Evolutionary conservation across 192 early-diverging fungal genomes (phyloP), one percentile per base, ranked within the genome.

Genomic region (Backusella luteola): DNA sequence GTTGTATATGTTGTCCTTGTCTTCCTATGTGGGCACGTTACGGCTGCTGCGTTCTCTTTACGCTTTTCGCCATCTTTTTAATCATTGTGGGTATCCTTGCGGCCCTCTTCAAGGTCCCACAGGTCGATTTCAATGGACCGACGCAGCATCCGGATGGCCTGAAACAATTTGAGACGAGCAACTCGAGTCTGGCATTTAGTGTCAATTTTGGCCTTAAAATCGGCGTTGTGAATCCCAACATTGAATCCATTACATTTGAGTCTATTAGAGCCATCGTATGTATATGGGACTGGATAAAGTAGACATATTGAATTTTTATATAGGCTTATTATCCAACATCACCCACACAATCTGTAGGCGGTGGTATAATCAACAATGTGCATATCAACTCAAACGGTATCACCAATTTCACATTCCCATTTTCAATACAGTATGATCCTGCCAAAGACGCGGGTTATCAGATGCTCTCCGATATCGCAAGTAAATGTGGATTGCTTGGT

Each of bases 401-500:
- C 41, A 84, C 73, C 21, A 79, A 76, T 41, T 71, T 89, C 23
- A 76, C 69, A 1, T 89, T 87, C 67, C 86, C 86, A 32, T 87
- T 89, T 72, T n/a, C 39, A 11, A 83, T 86, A 26, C 34, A 63
- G 12, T 89, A 89, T 52, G 52, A 83, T 59, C 46, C 83, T 21
- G 14, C 39, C 5, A 41, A 79, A n/a, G 86, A 87, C 36, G 35
- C 67, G 0, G 77, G 78, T 23, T 52, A 78, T 32, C 75, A 71
- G 17, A 86, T 89, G 44, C 32, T 89, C 11, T 23, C 59, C 1
- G 87, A 89, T 26, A 84, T 89, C 76, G 71, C 81, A 14, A 68
- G 35, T 11, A 79, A 81, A 53, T 89, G 87, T 74, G 87, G 87
- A 8, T 4, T 80, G 4, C 8, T 36, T 14, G 87, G 87, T 21